These are phyloP conservation scores for Phytophthora syringae DNA, from an alignment of 352 stramenopile species.

Conservation along the genomic window DNA sequence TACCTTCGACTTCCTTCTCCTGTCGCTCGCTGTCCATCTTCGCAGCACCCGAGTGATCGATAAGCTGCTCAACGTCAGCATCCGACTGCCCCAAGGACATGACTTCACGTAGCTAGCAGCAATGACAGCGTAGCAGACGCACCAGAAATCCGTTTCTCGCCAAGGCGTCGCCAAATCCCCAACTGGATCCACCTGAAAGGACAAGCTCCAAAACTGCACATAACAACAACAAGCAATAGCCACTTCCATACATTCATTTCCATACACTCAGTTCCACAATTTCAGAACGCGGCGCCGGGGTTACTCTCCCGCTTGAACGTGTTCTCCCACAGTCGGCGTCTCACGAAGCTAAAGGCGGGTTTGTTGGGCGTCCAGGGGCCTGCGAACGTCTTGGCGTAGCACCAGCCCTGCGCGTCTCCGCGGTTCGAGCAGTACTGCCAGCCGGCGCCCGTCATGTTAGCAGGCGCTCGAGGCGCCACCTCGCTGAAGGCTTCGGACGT, in stretches of 20 bases:
- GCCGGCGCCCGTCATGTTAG: slow-evolving; percentile 45
- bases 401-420: slow-evolving; percentile 65
- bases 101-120: neutral
- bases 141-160: slow-evolving; percentile 30
- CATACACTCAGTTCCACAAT: slow-evolving; percentile 10
- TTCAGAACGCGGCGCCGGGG: slow-evolving; percentile 34
- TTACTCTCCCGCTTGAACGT: slow-evolving; percentile 40
- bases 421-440: slow-evolving; percentile 63
- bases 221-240: slow-evolving; percentile 18
- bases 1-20: neutral
- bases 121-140: neutral
- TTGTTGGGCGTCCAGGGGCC: slow-evolving; percentile 66
- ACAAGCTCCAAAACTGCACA: neutral
- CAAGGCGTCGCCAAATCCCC: slow-evolving; percentile 20
- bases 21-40: neutral
- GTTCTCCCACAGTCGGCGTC: slow-evolving; percentile 79
- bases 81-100: slow-evolving; percentile 24
- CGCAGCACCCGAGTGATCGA: neutral
- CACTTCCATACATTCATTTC: too few species aligned
- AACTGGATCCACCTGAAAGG: slow-evolving; percentile 11
- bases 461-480: slow-evolving; percentile 45
- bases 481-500: slow-evolving; percentile 57
- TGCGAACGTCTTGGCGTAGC: slow-evolving; percentile 67
- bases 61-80: slow-evolving; percentile 10
- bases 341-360: slow-evolving; percentile 59